Base-by-base conservation (phyloP, 2,329 filamentous ascomycete species). In the Biscogniauxia mediterranea region DNA sequence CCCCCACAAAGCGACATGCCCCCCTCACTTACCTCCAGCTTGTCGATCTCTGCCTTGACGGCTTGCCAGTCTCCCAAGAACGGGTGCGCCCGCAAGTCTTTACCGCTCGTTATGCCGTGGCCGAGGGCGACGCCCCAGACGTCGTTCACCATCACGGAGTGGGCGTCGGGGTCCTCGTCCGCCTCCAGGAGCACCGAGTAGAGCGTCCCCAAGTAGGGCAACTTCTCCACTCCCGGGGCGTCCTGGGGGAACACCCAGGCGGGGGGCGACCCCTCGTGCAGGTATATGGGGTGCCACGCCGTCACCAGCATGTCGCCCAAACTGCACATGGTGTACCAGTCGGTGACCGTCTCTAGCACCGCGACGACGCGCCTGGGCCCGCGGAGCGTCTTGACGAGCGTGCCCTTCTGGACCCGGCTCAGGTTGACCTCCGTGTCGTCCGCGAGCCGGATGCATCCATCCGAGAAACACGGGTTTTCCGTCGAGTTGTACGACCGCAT, bases 271-370 rank as follows among this genome's bases (percentile, higher is more conserved):
- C 73, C 69, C 17, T 68, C 62, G 8, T 61, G n/a, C n/a, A n/a
- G 73, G 0, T 74, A 78, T 2, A 89, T 71, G 1, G 86, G 86
- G 68, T 89, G 86, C 83, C 84, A 88, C 0, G 82, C 81, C 23
- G 86, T 88, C 26, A 87, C 79, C 6, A 82, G 69, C 7, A 87
- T n/a, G n/a, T n/a, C n/a, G n/a, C n/a, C n/a, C n/a, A n/a, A n/a
- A n/a, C n/a, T n/a, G n/a, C n/a, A n/a, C n/a, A n/a, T n/a, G n/a
- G n/a, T n/a, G n/a, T n/a, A n/a, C n/a, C n/a, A n/a, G n/a, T n/a
- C n/a, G n/a, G n/a, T n/a, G n/a, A n/a, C n/a, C n/a, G 83, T 87
- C 67, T 78, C 80, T 26, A 89, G 71, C 6, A 89, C 77, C 6
- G 79, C 78, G 0, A 69, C 77, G 5, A 89, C 83, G 21, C 74